Conservation (phyloP, 345 rosid genomes). For the Moringa oleifera region DNA sequence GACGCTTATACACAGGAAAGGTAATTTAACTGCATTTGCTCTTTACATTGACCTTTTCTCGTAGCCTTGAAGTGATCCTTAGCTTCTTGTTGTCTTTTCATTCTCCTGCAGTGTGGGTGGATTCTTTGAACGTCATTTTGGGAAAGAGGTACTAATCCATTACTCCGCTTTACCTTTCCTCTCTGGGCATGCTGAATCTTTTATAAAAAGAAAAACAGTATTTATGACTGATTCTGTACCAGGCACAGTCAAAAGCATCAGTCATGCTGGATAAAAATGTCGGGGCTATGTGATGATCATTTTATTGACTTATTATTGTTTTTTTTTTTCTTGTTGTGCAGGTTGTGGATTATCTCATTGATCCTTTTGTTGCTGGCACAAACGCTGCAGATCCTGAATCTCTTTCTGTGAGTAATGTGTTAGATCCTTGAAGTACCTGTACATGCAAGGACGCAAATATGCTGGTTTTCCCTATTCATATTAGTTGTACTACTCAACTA, state of each 20-base stretch:
- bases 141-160: constrained; percentile 58
- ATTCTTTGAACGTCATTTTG: constrained; percentile 81
- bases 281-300: constrained; percentile 9
- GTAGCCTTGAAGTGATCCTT: neutral
- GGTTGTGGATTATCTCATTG: constrained; percentile 95
- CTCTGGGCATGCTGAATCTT: too few relatives aligned
- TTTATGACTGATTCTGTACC: constrained; percentile 2
- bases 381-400: constrained; percentile 84
- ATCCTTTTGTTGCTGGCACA: constrained; percentile 95
- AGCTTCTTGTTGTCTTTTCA: constrained; percentile 10
- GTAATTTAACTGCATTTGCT: constrained; percentile 18
- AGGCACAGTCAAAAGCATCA: neutral
- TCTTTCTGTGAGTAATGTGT: constrained; percentile 72
- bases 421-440: constrained; percentile 3
- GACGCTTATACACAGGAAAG: constrained; percentile 42
- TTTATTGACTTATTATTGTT: constrained; percentile 8
- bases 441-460: constrained; percentile 8
- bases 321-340: constrained; percentile 22
- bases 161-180: constrained; percentile 3
- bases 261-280: neutral
- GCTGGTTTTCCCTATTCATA: neutral
- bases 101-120: constrained; percentile 55
- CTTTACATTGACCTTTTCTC: neutral
- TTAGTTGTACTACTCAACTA: neutral
- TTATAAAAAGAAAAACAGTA: too few relatives aligned